Base-by-base conservation (phyloP, 768 basidiomycete genomes). In the Lentinula lateritia region DNA sequence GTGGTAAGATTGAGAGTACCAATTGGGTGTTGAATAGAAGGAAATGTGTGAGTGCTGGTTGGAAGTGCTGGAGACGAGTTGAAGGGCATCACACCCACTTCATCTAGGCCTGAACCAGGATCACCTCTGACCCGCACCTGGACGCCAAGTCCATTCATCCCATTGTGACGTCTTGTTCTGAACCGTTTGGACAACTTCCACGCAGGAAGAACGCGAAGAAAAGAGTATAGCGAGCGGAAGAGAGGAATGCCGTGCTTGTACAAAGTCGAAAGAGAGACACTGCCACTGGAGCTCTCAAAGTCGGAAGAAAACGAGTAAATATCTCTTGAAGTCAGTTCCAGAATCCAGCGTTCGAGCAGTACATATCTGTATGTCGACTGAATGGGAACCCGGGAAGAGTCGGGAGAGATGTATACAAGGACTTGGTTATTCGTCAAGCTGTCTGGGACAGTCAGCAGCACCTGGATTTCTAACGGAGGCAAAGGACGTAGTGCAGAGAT, bases 221-320 rank as follows among this genome's bases (percentile, higher is more conserved):
- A 72, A 57, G 85, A 87, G 77, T 77, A 93, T 6, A 90, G 69
- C 68, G 89, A 90, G 54, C 92, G 82, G 76, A 93, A 93, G 18
- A 92, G 80, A 36, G 89, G 82, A 67, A 93, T 93, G 39, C 88
- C 85, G 66, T 92, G 87, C 72, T 93, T 93, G 81, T 93, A 93
- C 58, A 92, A 87, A 12, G 87, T 89, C 0, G 91, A 81, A 39
- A 88, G 83, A 13, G 86, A 83, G 42, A 88, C 78, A 62, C 88
- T 87, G 53, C 72, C 66, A 60, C 70, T 70, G 5, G 55, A 56
- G 15, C 38, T 28, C 3, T 34, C 55, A 32, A 23, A 56, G 50
- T 70, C 67, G 52, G 70, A 9, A 48, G 38, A 34, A 61, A 20
- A 45, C 60, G 71, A 71, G 61, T 65, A 63, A 66, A 87, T 85